These are phyloP conservation scores for Penicillium sp. DNA, from an alignment of 2,329 filamentous ascomycete species.

Conservation along the genomic window DNA sequence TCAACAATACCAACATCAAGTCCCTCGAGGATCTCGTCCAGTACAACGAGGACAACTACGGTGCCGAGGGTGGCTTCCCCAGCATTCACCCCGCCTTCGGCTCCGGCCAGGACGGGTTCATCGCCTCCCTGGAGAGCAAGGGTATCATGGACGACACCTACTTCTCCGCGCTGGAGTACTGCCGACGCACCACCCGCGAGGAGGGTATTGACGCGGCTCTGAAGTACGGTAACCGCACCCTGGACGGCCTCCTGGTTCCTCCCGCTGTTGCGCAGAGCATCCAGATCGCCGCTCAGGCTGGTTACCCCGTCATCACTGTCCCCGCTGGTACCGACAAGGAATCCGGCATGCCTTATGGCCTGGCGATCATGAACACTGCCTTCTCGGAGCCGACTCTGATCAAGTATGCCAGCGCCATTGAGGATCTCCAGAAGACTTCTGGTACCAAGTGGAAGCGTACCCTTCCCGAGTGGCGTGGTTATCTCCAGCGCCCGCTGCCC, in stretches of 20 bases:
- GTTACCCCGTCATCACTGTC: conserved; percentile 71
- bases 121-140: conserved; percentile 62
- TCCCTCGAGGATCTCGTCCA: conserved; percentile 66
- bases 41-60: conserved; percentile 64
- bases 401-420: conserved; percentile 64
- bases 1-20: conserved; percentile 56
- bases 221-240: conserved; percentile 41
- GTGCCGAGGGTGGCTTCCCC: conserved; percentile 66
- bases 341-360: conserved; percentile 63
- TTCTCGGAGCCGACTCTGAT: conserved; percentile 62
- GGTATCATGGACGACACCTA: conserved; percentile 67
- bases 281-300: conserved; percentile 72
- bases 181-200: conserved; percentile 59
- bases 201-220: conserved; percentile 72
- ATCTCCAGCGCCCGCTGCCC: conserved; percentile 43
- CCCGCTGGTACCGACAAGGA: conserved; percentile 59
- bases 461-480: conserved; percentile 56
- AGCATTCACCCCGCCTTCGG: conserved; percentile 64
- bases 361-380: conserved; percentile 63
- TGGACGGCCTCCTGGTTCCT: conserved; percentile 69
- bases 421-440: conserved; percentile 55
- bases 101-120: conserved; percentile 71
- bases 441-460: conserved; percentile 51
- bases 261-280: conserved; percentile 67
- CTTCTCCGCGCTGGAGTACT: conserved; percentile 65